Evolutionary conservation across 441 rosid species (phyloP), one percentile per base, ranked within the genome.

Genomic region (Daphne laureola): DNA sequence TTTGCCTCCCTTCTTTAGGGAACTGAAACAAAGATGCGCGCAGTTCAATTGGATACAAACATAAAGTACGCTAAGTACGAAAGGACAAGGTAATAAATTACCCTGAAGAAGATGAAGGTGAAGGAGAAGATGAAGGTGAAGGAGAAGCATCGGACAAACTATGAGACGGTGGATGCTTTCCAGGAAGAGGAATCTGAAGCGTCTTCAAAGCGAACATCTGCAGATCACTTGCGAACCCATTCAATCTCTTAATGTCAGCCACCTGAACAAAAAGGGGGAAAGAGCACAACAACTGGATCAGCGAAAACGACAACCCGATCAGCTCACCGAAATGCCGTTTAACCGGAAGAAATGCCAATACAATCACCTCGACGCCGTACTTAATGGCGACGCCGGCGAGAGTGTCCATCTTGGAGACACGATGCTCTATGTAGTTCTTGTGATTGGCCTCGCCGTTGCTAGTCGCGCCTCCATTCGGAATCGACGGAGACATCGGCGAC

Each of bases 361-460:
- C 1, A 43, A 43, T 16, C 67, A 78, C 87, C 87, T 81, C 87
- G 48, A 81, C 87, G 6, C 87, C 87, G 40, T 81, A 81, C 46
- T 81, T 81, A 69, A 81, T 78, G 40, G 87, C 87, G 8, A 81
- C 75, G 43, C 87, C 87, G 47, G 84, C 84, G 47, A 81, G 80
- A 47, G 84, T 81, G 48, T 81, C 87, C 74, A 72, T 65, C 64
- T 73, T 76, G 41, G 87, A 73, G 26, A 81, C 82, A 17, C 57
- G 71, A 53, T 81, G 87, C 64, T 71, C 65, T 17, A 78, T 72
- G 53, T 63, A 67, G 52, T 67, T 76, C 49, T 58, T 38, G 14
- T 52, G 46, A 42, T 67, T 76, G 12, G 1, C 11, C 38, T 31
- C 38, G 38, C 38, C 38, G 44, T 53, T 18, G 14, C 52, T 53